Evolutionary conservation across 2,329 filamentous ascomycete genomes (phyloP), one percentile per base, ranked within the genome.

Genomic region (Ophiosphaerella korrae): DNA sequence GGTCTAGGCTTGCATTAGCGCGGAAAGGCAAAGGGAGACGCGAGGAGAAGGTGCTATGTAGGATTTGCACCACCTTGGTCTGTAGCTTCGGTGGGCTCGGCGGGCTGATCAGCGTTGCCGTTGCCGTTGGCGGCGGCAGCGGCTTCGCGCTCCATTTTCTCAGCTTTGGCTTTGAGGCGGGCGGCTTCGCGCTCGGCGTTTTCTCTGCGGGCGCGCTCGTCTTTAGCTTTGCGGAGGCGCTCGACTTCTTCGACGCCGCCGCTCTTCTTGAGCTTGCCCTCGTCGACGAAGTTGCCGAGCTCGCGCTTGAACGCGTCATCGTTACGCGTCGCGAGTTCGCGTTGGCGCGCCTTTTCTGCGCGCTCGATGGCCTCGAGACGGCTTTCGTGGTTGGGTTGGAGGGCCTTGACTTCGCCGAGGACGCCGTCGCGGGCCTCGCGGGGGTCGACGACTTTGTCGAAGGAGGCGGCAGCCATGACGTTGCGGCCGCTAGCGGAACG

Each of bases 171-270:
- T 37, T 60, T 62, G 29, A 77, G 77, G 52, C 80, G 71, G 41
- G 76, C 78, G 53, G 81, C 77, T 62, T 81, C 76, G 26, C 78
- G 73, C 56, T 85, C 83, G 68, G 77, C 82, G 23, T 84, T 89
- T 72, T 97, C 92, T 64, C 85, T 88, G 50, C 92, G 82, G 52
- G 92, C 91, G 62, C 84, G 83, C 53, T 97, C 94, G 66, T 99
- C 94, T 72, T 93, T 96, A 32, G 87, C 84, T 68, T 88, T 88
- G 42, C 94, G 82, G 39, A 90, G 80, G 45, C 94, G 83, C 76
- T 99, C 94, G 0, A 92, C 88, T 76, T 99, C 94, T 72, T 97
- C 94, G 42, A 96, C 88, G 0, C 94, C 94, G 35, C 94, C 94
- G 12, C 89, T 92, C 82, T 97, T 97, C 82, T 96, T 97, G 60